Evolutionary conservation across 768 basidiomycete genomes (phyloP).

Genomic region (Dictyophora rubrovolvata): DNA sequence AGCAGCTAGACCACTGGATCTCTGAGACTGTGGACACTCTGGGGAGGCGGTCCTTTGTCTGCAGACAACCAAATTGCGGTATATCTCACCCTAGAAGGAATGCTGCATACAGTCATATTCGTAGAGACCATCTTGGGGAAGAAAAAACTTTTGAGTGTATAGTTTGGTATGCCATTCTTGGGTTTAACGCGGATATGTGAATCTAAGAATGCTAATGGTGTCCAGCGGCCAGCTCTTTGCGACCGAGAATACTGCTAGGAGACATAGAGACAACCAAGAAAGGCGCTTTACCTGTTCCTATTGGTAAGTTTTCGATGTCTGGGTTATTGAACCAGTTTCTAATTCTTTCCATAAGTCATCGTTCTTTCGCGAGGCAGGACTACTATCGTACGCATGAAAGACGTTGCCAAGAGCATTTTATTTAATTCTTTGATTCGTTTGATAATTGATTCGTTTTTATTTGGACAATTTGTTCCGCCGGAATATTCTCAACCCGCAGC

Average conservation of each 20-base stretch:
- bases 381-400: background rate
- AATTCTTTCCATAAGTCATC: background rate
- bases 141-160: slow-evolving; percentile 3
- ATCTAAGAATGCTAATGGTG: no score
- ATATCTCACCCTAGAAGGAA: background rate
- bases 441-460: no score
- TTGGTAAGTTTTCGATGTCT: background rate
- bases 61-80: background rate
- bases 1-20: background rate
- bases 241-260: background rate
- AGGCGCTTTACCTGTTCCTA: background rate
- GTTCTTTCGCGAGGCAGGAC: background rate
- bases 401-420: background rate
- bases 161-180: background rate
- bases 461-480: no score
- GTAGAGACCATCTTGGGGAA: background rate
- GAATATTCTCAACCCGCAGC: no score
- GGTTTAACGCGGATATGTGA: background rate
- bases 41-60: background rate
- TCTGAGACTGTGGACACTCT: background rate
- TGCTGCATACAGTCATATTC: background rate
- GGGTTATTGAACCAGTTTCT: background rate
- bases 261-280: background rate
- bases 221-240: background rate
- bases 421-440: background rate